Conservation (phyloP, 192 early-diverging fungal species). For the Gamsiella multidivaricata region DNA sequence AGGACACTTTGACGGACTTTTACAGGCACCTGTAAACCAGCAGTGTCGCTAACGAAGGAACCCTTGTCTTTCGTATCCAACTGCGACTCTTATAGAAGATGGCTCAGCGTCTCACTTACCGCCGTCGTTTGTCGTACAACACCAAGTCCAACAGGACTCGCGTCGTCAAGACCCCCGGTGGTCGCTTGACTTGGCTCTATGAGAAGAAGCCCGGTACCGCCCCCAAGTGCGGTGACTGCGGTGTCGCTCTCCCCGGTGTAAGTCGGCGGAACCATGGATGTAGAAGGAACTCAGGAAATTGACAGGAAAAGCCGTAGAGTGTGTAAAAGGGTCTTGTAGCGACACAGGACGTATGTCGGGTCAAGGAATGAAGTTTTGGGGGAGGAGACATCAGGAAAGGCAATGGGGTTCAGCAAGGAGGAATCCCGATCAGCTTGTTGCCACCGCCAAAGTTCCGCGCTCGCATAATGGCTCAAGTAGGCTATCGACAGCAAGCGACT, state of each 20-base stretch:
- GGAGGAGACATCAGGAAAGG: too few relatives aligned
- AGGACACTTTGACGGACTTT: too few relatives aligned
- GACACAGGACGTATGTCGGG: too few relatives aligned
- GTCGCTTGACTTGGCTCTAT: constrained; percentile 91
- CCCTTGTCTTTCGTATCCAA: neutral
- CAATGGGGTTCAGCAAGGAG: too few relatives aligned
- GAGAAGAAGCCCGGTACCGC: constrained; percentile 92
- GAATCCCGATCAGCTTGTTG: too few relatives aligned
- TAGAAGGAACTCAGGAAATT: neutral
- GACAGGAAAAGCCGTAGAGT: neutral
- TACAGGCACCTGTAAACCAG: too few relatives aligned
- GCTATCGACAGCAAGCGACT: too few relatives aligned
- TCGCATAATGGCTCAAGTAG: too few relatives aligned
- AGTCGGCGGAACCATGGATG: constrained; percentile 42
- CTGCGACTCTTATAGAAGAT: constrained; percentile 73
- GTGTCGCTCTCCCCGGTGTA: constrained; percentile 88
- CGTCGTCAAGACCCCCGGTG: constrained; percentile 93
- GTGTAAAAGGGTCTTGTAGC: too few relatives aligned
- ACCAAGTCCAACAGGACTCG: constrained; percentile 89
- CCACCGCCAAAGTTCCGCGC: too few relatives aligned
- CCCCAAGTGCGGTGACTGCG: constrained; percentile 98
- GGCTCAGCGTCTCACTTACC: constrained; percentile 88
- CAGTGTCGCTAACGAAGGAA: too few relatives aligned
- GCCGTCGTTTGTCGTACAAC: constrained; percentile 91
- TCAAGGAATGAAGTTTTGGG: too few relatives aligned